Percentiles rank a stretch among this genome's conserved stretches.
Conservation (phyloP, 169 alveolate species). For the Plasmodium billcollinsi region DNA sequence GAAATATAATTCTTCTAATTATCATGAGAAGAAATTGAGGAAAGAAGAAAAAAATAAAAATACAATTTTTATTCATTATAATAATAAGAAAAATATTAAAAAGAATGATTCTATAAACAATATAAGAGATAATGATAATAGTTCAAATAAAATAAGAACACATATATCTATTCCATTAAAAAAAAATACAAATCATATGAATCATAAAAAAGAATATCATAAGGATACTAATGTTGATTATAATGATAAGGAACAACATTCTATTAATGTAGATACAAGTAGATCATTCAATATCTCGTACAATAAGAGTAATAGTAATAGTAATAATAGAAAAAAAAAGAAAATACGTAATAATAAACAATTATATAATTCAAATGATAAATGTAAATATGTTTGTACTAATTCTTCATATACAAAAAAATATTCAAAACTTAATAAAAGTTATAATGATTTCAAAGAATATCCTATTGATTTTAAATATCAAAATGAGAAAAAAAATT, state of each 20-base stretch:
- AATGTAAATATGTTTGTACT: no score
- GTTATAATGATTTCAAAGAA: no score
- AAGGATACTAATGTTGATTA: neutral
- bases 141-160: neutral
- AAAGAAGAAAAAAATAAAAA: no score
- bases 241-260: neutral
- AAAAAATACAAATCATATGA: neutral
- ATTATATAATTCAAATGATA: no score
- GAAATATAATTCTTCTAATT: no score
- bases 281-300: neutral
- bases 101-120: neutral
- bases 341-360: no score
- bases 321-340: neutral
- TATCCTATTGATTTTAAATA: no score
- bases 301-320: neutral
- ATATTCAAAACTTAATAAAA: no score
- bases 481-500: no score
- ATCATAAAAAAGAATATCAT: neutral
- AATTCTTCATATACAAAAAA: no score
- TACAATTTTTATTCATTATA: no score
- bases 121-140: neutral
- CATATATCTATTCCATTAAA: constrained; percentile 2
- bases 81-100: neutral
- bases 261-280: neutral
- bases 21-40: no score